These are phyloP conservation scores for Sphaerobolus stellatus DNA, from an alignment of 1,284 basidiomycete species.

Conservation along the genomic window DNA sequence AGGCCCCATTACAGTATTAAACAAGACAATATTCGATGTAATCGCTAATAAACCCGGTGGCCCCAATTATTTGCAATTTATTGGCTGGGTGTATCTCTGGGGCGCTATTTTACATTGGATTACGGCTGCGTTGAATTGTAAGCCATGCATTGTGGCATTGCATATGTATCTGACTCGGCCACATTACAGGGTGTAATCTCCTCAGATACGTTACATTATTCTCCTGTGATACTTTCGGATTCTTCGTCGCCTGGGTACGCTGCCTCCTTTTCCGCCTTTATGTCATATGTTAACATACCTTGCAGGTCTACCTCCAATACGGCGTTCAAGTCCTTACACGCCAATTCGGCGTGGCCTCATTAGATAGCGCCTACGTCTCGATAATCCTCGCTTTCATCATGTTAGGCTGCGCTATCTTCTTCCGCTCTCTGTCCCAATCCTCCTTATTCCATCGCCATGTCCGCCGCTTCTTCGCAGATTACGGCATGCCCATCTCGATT, in stretches of 20 bases:
- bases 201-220: constrained; percentile 87
- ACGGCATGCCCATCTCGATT: constrained; percentile 86
- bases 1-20: constrained; percentile 89
- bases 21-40: constrained; percentile 88
- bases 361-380: constrained; percentile 63
- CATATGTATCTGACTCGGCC: constrained; percentile 13
- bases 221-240: constrained; percentile 93
- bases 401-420: constrained; percentile 71
- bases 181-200: constrained; percentile 69
- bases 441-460: constrained; percentile 70
- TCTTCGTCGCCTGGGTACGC: constrained; percentile 75
- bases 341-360: constrained; percentile 54
- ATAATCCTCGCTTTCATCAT: constrained; percentile 79
- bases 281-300: constrained; percentile 17
- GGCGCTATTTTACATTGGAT: constrained; percentile 91
- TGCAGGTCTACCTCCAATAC: constrained; percentile 79
- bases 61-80: constrained; percentile 81
- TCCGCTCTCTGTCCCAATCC: constrained; percentile 63
- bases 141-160: constrained; percentile 24
- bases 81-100: constrained; percentile 94
- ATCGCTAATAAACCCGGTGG: constrained; percentile 54
- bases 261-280: constrained; percentile 3
- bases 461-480: constrained; percentile 77
- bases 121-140: constrained; percentile 81
- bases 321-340: constrained; percentile 81